Base-by-base conservation (phyloP, 352 stramenopile species). In the Phytophthora melonis region DNA sequence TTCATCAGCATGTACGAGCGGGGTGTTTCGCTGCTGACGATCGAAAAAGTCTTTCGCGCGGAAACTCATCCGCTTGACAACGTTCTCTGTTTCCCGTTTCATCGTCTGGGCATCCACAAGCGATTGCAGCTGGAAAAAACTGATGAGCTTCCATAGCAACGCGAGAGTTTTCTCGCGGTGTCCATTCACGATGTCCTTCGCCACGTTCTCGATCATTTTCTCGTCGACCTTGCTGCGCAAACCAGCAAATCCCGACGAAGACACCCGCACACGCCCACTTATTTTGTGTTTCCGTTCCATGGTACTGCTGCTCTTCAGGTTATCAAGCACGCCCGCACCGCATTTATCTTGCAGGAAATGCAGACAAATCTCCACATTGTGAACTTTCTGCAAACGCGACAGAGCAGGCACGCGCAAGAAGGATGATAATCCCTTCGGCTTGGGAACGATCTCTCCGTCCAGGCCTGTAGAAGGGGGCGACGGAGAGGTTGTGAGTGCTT, bases 111-210 rank as follows among this genome's bases (percentile, higher is more conserved):
- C 72, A 32, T 97, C 81, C n/a, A 98, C 76, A 11, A 99, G 78
- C 2, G 87, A 87, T 32, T 87, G 84, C 30, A 99, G 72, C 66
- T 98, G 93, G 69, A 97, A 99, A 54, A 88, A 89, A 54, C 88
- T 88, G 67, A 99, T 95, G 13, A 98, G 88, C 45, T 93, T 90
- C 97, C 97, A 99, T 25, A 99, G 75, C 39, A 99, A 76, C 23
- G 94, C 89, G n/a, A 99, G 74, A 5, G 97, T 98, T 41, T 97
- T 96, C 71, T 98, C 93, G 21, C 95, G 93, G 76, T 99, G 92
- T 10, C 95, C 95, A 80, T 98, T 94, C 8, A 99, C 97, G 63
- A 99, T 98, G 36, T 99, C 93, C 73, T 98, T 98, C 6, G 96
- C 83, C 34, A 91, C 81, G 19, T 78, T 76, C 54, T 82, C 83